Evolutionary conservation across 805 yeast genomes (phyloP), one percentile per base, ranked within the genome.

Genomic region (Ogataea corticis): DNA sequence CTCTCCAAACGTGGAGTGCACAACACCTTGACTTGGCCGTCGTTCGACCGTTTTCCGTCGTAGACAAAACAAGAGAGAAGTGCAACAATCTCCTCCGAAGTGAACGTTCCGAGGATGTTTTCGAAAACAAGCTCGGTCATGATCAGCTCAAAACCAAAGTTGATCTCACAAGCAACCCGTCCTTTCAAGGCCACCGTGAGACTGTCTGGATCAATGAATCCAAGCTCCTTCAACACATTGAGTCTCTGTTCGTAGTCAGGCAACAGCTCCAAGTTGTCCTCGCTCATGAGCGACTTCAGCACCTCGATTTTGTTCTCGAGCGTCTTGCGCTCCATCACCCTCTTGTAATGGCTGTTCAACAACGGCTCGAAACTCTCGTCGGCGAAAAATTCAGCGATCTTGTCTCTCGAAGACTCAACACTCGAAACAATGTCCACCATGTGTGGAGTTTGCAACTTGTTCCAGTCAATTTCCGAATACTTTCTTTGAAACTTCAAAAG

Each of bases 21-120:
- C 27, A 64, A 36, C 1, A 56, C 46, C n/a, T 70, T 67, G 1
- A 77, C 80, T 48, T 83, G 95, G 14, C 74, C 82, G 31, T 78
- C 81, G 19, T 79, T 76, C 30, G 77, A 81, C 17, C 78, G 73
- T 14, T 80, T 75, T 1, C 97, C 98, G 59, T 94, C 97, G 61
- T 87, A 94, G 1, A 94, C 96, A 69, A 94, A 94, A 30, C 87
- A 88, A 0, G 97, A 89, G 27, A 94, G 67, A 39, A 94, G 71
- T 0, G 98, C 98, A n/a, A 91, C 97, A 50, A 94, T 90, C 65
- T 94, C 99, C 59, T 90, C 97, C 0, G 97, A 90, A 51, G 91
- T 95, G 61, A 87, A 91, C 46, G 89, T 95, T 25, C 92, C 96
- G 50, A 94, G 70, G 70, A 92, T 90, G 66, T 94, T 94, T 59